Conservation (phyloP, 2,329 filamentous ascomycete genomes). For the Thelonectria rubi region DNA sequence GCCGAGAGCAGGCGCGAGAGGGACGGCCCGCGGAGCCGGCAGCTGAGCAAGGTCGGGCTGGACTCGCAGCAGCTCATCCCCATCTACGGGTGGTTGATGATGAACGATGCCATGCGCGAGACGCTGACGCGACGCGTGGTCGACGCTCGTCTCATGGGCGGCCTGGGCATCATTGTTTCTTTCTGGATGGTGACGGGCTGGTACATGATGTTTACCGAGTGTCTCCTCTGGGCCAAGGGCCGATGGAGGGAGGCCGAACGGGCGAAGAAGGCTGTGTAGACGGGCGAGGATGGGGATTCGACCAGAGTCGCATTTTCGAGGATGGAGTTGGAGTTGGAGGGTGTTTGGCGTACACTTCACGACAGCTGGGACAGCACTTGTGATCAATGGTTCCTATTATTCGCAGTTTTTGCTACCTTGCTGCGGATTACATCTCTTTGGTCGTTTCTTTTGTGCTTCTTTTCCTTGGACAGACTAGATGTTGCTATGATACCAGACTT, state of each 20-base stretch:
- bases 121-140: conserved; percentile 49
- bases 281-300: not conserved
- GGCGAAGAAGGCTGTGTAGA: conserved; percentile 30
- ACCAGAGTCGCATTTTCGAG: conserved; percentile 1
- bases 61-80: conserved; percentile 48
- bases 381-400: conserved; percentile 15
- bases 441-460: conserved; percentile 2
- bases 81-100: conserved; percentile 55
- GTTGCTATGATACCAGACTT: conserved; percentile 36
- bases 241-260: conserved; percentile 44
- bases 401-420: conserved; percentile 11
- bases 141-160: conserved; percentile 55
- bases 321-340: conserved; percentile 18
- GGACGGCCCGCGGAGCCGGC: conserved; percentile 22
- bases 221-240: conserved; percentile 51
- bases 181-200: conserved; percentile 60
- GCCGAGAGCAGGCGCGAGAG: conserved; percentile 53
- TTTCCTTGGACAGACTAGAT: conserved; percentile 17
- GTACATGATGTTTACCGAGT: conserved; percentile 60
- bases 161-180: conserved; percentile 56
- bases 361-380: conserved; percentile 12
- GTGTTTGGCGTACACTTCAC: conserved; percentile 19
- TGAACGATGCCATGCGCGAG: conserved; percentile 52
- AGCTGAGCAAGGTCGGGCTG: conserved; percentile 27
- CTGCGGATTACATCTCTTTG: conserved; percentile 4